Evolutionary conservation across 345 rosid species (phyloP).

Genomic region (Kernera saxatilis): DNA sequence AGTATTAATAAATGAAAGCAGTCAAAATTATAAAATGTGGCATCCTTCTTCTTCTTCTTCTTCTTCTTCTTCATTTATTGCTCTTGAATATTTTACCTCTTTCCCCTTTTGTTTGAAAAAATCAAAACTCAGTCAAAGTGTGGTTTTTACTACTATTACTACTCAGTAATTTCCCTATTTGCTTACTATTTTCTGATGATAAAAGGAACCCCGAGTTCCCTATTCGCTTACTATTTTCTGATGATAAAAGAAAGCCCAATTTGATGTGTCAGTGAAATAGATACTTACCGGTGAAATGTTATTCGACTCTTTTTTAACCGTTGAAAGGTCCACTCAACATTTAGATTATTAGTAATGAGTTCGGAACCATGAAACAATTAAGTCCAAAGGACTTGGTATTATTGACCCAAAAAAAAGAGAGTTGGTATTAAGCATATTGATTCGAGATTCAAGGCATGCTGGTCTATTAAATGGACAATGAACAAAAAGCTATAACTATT

Average conservation of each 20-base stretch:
- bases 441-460: not conserved
- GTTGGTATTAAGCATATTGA: not conserved
- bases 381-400: not conserved
- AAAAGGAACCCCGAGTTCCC: not conserved
- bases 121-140: constrained; percentile 20
- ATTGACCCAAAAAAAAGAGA: too few relatives aligned
- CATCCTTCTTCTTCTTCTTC: constrained; percentile 6
- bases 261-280: constrained; percentile 27
- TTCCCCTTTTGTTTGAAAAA: constrained; percentile 4
- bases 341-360: constrained; percentile 8
- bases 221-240: constrained; percentile 18
- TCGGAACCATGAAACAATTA: not conserved
- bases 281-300: constrained; percentile 17
- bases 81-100: not conserved
- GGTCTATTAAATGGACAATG: not conserved
- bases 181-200: constrained; percentile 20
- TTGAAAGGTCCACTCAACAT: constrained; percentile 20
- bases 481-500: not conserved
- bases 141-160: constrained; percentile 7
- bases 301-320: not conserved
- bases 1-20: constrained; percentile 22
- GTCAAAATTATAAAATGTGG: constrained; percentile 10
- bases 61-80: constrained; percentile 17
- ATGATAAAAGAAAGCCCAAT: constrained; percentile 1
- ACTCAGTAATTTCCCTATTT: constrained; percentile 22